These are phyloP conservation scores for Xerocomus nothofagi DNA, from an alignment of 1,284 basidiomycete genomes.

Conservation along the genomic window DNA sequence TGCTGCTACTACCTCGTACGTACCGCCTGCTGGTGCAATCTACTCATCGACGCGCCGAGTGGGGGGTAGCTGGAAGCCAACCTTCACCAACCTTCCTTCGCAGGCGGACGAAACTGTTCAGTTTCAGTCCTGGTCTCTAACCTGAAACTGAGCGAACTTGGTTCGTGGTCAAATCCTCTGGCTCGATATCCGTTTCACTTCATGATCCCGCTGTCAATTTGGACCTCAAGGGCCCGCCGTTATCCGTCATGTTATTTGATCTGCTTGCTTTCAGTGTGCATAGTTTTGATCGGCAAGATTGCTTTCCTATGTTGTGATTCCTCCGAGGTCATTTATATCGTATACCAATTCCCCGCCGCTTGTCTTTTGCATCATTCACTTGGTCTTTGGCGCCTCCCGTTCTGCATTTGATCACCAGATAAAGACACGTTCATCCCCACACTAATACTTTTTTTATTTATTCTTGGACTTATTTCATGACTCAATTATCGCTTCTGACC, in stretches of 20 bases:
- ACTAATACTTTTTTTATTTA: constrained; percentile 10
- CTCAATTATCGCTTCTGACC: constrained; percentile 10
- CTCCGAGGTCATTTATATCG: constrained; percentile 1
- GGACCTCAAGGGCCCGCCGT: constrained; percentile 4
- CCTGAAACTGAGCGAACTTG: neutral
- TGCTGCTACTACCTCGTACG: constrained; percentile 35
- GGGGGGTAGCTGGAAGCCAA: constrained; percentile 50
- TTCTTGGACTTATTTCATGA: constrained; percentile 17
- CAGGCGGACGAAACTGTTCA: constrained; percentile 28
- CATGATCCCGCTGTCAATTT: neutral
- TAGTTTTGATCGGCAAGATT: constrained; percentile 14
- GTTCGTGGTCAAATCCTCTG: neutral
- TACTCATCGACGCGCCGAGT: constrained; percentile 51
- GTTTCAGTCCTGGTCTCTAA: constrained; percentile 13
- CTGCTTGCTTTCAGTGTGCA: constrained; percentile 25
- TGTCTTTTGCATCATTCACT: neutral
- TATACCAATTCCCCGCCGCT: neutral
- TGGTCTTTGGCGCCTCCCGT: neutral
- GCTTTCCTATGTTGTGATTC: constrained; percentile 18
- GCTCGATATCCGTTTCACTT: neutral
- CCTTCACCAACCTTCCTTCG: constrained; percentile 16
- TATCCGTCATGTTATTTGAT: constrained; percentile 9
- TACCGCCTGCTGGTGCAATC: constrained; percentile 54
- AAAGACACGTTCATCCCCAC: neutral
- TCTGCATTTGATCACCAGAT: neutral